Conservation (phyloP, 1,139 yeast species). For the Blastobotrys illinoisensis region DNA sequence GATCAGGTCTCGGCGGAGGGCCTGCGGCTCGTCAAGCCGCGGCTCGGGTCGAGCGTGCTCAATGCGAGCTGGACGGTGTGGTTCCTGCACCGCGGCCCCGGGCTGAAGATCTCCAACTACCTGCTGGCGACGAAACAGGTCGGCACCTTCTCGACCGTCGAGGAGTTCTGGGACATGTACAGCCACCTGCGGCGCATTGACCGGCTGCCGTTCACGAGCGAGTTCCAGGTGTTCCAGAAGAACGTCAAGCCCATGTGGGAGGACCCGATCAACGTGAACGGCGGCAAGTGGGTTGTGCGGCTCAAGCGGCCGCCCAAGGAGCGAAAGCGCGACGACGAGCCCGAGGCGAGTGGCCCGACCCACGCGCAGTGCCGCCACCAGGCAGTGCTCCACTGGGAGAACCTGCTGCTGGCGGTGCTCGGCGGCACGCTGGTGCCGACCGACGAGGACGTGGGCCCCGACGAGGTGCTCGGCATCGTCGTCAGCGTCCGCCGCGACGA, state of each 20-base stretch:
- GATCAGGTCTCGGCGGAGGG: conserved; percentile 15
- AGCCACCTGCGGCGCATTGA: conserved; percentile 44
- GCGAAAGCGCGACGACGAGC: conserved; percentile 11
- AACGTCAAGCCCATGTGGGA: conserved; percentile 72
- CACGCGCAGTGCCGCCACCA: conserved; percentile 22
- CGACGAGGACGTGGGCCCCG: conserved; percentile 18
- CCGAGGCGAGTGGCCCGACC: conserved; percentile 12
- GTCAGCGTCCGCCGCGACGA: conserved; percentile 35
- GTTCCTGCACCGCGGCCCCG: conserved; percentile 36
- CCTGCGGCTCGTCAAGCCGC: conserved; percentile 17
- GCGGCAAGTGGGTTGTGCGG: conserved; percentile 64
- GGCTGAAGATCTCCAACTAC: conserved; percentile 32
- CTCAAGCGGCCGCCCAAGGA: conserved; percentile 33
- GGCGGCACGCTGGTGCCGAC: conserved; percentile 28
- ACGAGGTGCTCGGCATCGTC: conserved; percentile 35
- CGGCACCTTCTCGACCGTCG: conserved; percentile 41
- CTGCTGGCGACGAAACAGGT: conserved; percentile 33
- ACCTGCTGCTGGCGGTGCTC: conserved; percentile 29
- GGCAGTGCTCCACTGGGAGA: conserved; percentile 33
- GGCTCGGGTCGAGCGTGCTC: conserved; percentile 17
- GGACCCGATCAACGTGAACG: conserved; percentile 56
- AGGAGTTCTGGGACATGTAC: conserved; percentile 58
- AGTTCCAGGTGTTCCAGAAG: conserved; percentile 54
- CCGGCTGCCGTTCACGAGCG: conserved; percentile 50
- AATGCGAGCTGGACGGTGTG: conserved; percentile 32